phyloP scores from a whole-genome alignment of 441 rosid genomes.

The Aleurites moluccanus region DNA sequence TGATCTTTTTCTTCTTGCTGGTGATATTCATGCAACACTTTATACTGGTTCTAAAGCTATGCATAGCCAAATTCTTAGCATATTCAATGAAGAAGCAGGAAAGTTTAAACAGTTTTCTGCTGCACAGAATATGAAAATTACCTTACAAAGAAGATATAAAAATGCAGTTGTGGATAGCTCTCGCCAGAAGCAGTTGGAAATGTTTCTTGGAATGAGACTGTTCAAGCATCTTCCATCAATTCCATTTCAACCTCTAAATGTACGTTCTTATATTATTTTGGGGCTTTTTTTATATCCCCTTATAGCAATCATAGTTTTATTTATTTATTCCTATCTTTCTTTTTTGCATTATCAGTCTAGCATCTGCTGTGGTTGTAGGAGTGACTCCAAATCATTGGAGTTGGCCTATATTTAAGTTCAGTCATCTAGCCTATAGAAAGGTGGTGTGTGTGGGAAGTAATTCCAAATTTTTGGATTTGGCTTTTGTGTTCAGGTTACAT shows the following conservation, averaged over 20 bases:
- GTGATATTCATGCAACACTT: constrained; percentile 97
- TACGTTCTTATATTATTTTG: constrained; percentile 35
- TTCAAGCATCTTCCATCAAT: constrained; percentile 96
- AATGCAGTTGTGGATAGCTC: constrained; percentile 91
- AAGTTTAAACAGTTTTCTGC: constrained; percentile 89
- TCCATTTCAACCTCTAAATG: constrained; percentile 80
- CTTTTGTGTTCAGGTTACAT: neutral
- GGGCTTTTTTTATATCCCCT: constrained; percentile 1
- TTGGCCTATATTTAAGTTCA: neutral
- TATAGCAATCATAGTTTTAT: neutral
- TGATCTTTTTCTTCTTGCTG: constrained; percentile 91
- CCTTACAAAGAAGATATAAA: constrained; percentile 88
- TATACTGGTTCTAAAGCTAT: constrained; percentile 99
- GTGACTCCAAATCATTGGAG: neutral
- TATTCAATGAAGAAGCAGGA: constrained; percentile 93
- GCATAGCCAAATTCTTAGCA: constrained; percentile 98
- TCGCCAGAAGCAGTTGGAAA: constrained; percentile 96
- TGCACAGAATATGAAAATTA: constrained; percentile 90
- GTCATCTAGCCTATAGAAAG: neutral
- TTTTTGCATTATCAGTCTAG: neutral
- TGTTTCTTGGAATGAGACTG: constrained; percentile 93
- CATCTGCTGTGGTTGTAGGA: neutral
- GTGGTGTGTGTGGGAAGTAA: neutral
- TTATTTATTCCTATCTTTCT: neutral
- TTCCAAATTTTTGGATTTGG: neutral